Evolutionary conservation across 495 filamentous ascomycete species (phyloP).

Genomic region (Talaromyces stipitatus): DNA sequence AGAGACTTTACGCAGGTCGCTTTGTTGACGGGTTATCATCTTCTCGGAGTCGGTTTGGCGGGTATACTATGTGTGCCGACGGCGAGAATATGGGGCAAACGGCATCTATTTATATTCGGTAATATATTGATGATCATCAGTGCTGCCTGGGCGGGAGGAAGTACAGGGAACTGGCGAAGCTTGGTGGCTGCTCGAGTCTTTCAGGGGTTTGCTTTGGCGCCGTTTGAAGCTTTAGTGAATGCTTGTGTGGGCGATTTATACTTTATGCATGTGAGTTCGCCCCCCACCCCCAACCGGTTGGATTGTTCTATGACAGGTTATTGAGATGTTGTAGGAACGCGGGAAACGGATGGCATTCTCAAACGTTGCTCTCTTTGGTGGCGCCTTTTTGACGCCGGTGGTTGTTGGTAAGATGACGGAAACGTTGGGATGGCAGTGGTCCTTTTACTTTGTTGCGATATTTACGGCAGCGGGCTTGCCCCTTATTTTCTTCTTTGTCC

Average conservation of each 20-base stretch:
- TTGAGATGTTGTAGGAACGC: constrained; percentile 46
- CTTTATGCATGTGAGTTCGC: constrained; percentile 60
- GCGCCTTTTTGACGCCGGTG: constrained; percentile 87
- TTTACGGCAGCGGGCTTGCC: constrained; percentile 57
- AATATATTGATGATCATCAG: constrained; percentile 64
- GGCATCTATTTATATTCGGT: constrained; percentile 79
- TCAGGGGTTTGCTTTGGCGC: constrained; percentile 67
- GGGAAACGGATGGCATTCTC: constrained; percentile 86
- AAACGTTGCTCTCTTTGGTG: constrained; percentile 84
- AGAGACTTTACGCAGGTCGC: constrained; percentile 63
- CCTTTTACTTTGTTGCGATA: constrained; percentile 65
- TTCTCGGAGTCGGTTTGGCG: constrained; percentile 73
- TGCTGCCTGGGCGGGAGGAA: constrained; percentile 72
- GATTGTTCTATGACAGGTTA: not conserved
- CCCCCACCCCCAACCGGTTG: not conserved
- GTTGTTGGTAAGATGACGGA: constrained; percentile 79
- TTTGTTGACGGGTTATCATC: constrained; percentile 78
- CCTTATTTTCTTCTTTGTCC: constrained; percentile 67
- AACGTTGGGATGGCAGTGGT: constrained; percentile 68
- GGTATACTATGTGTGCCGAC: constrained; percentile 79
- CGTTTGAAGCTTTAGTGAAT: constrained; percentile 72
- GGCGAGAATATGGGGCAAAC: constrained; percentile 86
- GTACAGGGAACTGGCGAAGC: constrained; percentile 54
- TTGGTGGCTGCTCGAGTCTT: constrained; percentile 69
- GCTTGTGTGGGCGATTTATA: constrained; percentile 70